Evolutionary conservation across 352 stramenopile species (phyloP).

Genomic region (Globisporangium orthogonon): DNA sequence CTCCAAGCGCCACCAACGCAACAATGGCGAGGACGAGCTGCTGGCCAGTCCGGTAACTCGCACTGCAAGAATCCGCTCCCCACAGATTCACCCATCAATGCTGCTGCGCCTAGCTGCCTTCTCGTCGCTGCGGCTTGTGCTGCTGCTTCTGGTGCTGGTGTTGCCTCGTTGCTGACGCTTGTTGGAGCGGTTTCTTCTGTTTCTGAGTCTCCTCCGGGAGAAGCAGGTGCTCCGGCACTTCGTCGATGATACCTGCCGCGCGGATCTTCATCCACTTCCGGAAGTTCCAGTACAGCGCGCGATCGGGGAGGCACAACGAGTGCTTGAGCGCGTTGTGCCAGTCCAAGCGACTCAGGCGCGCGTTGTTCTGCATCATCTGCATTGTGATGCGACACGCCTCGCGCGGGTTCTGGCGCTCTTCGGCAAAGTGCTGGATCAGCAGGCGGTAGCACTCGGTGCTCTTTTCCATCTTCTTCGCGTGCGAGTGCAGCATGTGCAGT

Average conservation of each 20-base stretch:
- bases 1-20: too few relatives aligned
- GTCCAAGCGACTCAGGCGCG: conserved; percentile 64
- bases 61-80: background rate
- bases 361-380: conserved; percentile 84
- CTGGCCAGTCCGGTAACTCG: too few relatives aligned
- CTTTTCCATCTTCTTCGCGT: conserved; percentile 64
- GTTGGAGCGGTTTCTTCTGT: conserved; percentile 18
- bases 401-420: conserved; percentile 53
- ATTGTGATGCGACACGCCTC: conserved; percentile 69
- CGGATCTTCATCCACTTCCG: conserved; percentile 83
- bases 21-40: too few relatives aligned
- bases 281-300: conserved; percentile 81
- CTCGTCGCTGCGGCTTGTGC: background rate
- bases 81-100: background rate
- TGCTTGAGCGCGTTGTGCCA: conserved; percentile 68
- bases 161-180: background rate
- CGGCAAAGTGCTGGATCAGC: conserved; percentile 56
- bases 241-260: conserved; percentile 39
- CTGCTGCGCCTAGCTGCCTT: background rate
- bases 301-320: conserved; percentile 56
- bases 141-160: background rate
- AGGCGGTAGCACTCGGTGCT: conserved; percentile 72
- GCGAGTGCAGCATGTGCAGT: conserved; percentile 58
- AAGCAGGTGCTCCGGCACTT: conserved; percentile 59
- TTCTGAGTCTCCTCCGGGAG: conserved; percentile 23